Percentiles rank a stretch among this genome's conserved stretches.
These are phyloP conservation scores for Talaromyces borbonicus DNA, from an alignment of 495 filamentous ascomycete genomes.

Conservation along the genomic window DNA sequence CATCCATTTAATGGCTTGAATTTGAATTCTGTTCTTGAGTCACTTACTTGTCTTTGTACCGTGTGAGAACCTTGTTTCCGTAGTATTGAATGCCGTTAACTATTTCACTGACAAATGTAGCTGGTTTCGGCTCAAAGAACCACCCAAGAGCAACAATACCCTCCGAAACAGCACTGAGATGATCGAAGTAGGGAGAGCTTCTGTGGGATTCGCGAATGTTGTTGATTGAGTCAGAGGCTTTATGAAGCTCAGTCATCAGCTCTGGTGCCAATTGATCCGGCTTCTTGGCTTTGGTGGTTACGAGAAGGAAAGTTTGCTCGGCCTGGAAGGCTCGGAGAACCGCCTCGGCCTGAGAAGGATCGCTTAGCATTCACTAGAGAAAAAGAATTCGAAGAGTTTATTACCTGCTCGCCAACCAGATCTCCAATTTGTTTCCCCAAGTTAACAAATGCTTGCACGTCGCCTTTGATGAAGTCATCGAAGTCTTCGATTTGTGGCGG, in stretches of 20 bases:
- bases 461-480: slow-evolving; percentile 63
- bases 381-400: no score
- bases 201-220: slow-evolving; percentile 73
- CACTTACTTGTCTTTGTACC: slow-evolving; percentile 83
- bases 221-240: slow-evolving; percentile 61
- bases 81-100: slow-evolving; percentile 76
- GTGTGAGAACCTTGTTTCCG: slow-evolving; percentile 81
- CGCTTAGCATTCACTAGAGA: no score
- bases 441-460: slow-evolving; percentile 69
- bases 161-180: slow-evolving; percentile 78
- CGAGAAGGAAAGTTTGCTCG: slow-evolving; percentile 76
- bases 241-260: slow-evolving; percentile 73
- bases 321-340: slow-evolving; percentile 63
- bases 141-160: slow-evolving; percentile 78
- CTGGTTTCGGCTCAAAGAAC: slow-evolving; percentile 74
- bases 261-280: slow-evolving; percentile 63
- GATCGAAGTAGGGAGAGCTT: slow-evolving; percentile 56
- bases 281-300: slow-evolving; percentile 87
- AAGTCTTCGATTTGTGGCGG: slow-evolving; percentile 78
- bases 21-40: not conserved
- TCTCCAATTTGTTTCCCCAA: slow-evolving; percentile 69
- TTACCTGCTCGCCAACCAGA: slow-evolving; percentile 70
- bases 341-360: slow-evolving; percentile 40
- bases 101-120: slow-evolving; percentile 69
- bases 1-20: not conserved